Evolutionary conservation across 2,329 filamentous ascomycete genomes (phyloP).

Genomic region (Chrysoporthe austroafricana): DNA sequence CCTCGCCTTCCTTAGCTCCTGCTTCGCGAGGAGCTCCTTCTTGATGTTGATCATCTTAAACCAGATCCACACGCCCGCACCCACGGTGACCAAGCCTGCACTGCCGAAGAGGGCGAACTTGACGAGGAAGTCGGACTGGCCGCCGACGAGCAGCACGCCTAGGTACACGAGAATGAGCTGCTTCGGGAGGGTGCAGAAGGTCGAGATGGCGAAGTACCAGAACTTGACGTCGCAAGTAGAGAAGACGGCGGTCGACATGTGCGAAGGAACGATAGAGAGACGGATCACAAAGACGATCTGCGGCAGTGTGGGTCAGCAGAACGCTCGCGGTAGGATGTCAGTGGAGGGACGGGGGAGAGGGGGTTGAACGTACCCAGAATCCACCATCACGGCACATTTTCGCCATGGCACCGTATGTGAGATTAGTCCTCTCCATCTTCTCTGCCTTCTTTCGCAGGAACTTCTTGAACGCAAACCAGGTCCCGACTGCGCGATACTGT

Average conservation of each 20-base stretch:
- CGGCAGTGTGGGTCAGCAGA: neutral
- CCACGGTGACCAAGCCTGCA: conserved; percentile 41
- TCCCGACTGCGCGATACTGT: conserved; percentile 36
- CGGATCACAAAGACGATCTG: conserved; percentile 46
- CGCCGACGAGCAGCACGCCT: conserved; percentile 41
- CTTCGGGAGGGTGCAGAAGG: conserved; percentile 46
- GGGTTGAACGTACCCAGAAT: conserved; percentile 40
- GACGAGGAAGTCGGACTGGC: conserved; percentile 35
- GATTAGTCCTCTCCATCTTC: conserved; percentile 45
- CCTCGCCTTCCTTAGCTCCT: conserved; percentile 33
- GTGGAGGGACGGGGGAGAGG: neutral
- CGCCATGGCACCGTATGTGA: conserved; percentile 45
- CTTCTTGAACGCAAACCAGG: conserved; percentile 47
- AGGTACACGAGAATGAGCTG: conserved; percentile 48
- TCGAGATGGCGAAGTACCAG: conserved; percentile 45
- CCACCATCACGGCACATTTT: conserved; percentile 46
- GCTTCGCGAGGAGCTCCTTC: conserved; percentile 40
- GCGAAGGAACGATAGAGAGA: conserved; percentile 45
- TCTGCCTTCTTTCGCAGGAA: conserved; percentile 41
- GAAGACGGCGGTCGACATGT: conserved; percentile 49
- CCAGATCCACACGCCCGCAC: conserved; percentile 43
- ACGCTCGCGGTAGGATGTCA: no score
- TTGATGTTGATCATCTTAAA: conserved; percentile 42
- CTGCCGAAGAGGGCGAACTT: conserved; percentile 41
- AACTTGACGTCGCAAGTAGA: conserved; percentile 47